Evolutionary conservation across 768 basidiomycete species (phyloP).

Genomic region (Leccinellum luteum): DNA sequence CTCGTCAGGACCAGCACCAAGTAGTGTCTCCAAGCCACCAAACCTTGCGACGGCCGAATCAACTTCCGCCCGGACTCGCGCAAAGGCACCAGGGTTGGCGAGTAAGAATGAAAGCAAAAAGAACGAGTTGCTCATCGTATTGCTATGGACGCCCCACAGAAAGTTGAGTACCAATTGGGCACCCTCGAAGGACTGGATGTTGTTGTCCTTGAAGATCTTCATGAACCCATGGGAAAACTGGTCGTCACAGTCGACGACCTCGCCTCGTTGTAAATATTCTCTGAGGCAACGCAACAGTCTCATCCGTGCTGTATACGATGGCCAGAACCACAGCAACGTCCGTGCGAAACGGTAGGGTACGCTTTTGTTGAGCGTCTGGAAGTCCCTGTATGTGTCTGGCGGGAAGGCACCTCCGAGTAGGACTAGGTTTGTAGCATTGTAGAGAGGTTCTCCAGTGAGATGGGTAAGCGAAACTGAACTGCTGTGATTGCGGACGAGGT

Average conservation of each 20-base stretch:
- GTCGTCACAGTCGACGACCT: conserved; percentile 1
- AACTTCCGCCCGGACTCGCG: conserved; percentile 45
- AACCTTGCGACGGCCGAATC: conserved; percentile 28
- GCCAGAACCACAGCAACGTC: conserved; percentile 11
- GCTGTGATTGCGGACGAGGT: background rate
- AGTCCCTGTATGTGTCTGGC: conserved; percentile 18
- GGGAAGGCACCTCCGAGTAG: conserved; percentile 23
- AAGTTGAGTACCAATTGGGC: conserved; percentile 20
- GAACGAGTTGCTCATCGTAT: conserved; percentile 18
- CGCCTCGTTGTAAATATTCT: conserved; percentile 13
- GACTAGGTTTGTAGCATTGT: conserved; percentile 14
- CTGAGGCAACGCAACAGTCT: conserved; percentile 10
- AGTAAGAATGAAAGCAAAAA: conserved; percentile 33
- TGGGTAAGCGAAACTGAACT: conserved; percentile 12
- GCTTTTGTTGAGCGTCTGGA: conserved; percentile 14
- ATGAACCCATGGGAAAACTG: conserved; percentile 14
- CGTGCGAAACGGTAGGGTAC: conserved; percentile 17
- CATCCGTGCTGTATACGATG: conserved; percentile 14
- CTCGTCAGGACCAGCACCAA: conserved; percentile 8
- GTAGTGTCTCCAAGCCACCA: conserved; percentile 11
- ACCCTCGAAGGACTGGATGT: conserved; percentile 14
- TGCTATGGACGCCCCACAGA: conserved; percentile 22
- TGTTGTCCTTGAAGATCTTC: conserved; percentile 16
- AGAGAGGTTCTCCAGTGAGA: conserved; percentile 19
- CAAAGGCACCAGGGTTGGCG: conserved; percentile 41